A percentile compares a stretch with the other conserved stretches of the same genome.
Evolutionary conservation across 2,329 filamentous ascomycete genomes (phyloP).

Genomic region (Colletotrichum navitas): DNA sequence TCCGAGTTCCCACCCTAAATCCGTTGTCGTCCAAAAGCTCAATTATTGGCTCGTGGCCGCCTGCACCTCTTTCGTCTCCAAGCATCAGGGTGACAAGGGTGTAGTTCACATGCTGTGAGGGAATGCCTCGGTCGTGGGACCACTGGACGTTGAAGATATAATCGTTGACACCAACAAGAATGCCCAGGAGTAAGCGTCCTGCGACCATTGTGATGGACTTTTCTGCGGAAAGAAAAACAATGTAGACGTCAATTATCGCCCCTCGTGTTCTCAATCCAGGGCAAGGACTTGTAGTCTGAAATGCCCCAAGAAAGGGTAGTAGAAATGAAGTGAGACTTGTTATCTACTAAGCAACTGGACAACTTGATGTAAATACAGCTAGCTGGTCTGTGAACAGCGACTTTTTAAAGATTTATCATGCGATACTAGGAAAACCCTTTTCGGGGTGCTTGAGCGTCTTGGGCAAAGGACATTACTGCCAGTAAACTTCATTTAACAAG

Average conservation of each 20-base stretch:
- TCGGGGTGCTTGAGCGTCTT: not conserved
- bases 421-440: not conserved
- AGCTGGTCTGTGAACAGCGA: not conserved
- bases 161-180: not conserved
- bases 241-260: too few species aligned
- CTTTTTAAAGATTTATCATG: not conserved
- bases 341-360: not conserved
- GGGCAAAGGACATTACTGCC: not conserved
- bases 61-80: not conserved
- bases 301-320: not conserved
- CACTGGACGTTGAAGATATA: conserved; percentile 5
- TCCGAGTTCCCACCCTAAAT: conserved; percentile 34
- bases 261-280: too few species aligned
- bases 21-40: conserved; percentile 43
- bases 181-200: conserved; percentile 11
- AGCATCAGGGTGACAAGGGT: conserved; percentile 20
- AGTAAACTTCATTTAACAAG: not conserved
- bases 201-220: not conserved
- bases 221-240: not conserved
- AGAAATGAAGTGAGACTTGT: too few species aligned
- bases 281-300: not conserved
- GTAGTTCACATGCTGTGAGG: conserved; percentile 1
- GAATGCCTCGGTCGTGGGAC: conserved; percentile 21
- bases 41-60: conserved; percentile 40
- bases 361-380: accelerated